Percentiles rank a stretch among this genome's conserved stretches.
Evolutionary conservation across 140 eudicot genomes (phyloP).

Genomic region (Bidens hawaiensis): DNA sequence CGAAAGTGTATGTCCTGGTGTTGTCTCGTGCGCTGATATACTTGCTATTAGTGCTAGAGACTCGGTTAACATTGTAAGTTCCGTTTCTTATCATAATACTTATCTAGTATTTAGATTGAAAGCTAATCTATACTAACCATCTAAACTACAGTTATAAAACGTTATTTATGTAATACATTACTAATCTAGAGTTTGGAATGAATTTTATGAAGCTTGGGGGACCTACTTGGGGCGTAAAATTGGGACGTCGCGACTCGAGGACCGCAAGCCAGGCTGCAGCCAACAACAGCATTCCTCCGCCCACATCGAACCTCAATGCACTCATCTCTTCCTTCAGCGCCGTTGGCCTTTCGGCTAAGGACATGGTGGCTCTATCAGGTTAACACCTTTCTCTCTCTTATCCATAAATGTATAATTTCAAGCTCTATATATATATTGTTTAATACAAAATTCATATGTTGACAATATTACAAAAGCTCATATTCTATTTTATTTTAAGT

Average conservation of each 20-base stretch:
- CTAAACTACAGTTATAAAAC: not conserved
- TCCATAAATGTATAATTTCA: too few relatives aligned
- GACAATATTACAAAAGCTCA: too few relatives aligned
- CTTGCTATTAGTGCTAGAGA: conserved; percentile 72
- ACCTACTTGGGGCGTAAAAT: conserved; percentile 68
- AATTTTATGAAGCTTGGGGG: conserved; percentile 73
- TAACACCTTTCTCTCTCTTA: not conserved
- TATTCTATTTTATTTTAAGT: too few relatives aligned
- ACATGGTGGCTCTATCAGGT: conserved; percentile 87
- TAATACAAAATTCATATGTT: too few relatives aligned
- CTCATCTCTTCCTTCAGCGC: conserved; percentile 57
- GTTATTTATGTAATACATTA: too few relatives aligned
- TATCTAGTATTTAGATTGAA: not conserved
- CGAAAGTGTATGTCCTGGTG: conserved; percentile 76
- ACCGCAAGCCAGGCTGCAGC: conserved; percentile 87
- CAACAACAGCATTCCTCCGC: conserved; percentile 78
- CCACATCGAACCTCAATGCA: conserved; percentile 59
- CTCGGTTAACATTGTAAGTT: conserved; percentile 58
- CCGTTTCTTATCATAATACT: not conserved
- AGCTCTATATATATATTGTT: too few relatives aligned
- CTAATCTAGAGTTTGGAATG: not conserved
- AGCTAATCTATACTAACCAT: not conserved
- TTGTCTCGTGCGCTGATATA: conserved; percentile 87
- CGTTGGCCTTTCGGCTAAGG: conserved; percentile 75
- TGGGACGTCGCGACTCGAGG: conserved; percentile 90